phyloP scores from a whole-genome alignment of 106 monocot genomes.

The Acorus calamus region DNA sequence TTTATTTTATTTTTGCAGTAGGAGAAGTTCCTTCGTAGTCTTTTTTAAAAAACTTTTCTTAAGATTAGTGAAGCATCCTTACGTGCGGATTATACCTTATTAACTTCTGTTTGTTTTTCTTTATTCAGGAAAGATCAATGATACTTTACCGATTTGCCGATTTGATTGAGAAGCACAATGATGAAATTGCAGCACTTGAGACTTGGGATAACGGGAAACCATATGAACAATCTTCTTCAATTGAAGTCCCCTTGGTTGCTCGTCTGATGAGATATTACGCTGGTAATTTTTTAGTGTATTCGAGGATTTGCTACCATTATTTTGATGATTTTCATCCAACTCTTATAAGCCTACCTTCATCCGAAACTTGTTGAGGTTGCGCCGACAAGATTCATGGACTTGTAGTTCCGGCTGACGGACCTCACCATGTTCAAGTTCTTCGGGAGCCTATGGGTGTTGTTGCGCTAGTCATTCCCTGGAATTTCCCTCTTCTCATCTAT shows the following conservation, averaged over 20 bases:
- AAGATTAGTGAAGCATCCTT: not conserved
- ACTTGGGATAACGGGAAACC: slow-evolving; percentile 95
- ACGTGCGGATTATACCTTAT: not conserved
- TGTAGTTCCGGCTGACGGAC: slow-evolving; percentile 77
- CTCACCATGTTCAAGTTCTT: slow-evolving; percentile 85
- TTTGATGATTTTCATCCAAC: not conserved
- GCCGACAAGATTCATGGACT: slow-evolving; percentile 91
- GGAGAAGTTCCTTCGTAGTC: too few relatives aligned
- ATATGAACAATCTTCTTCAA: slow-evolving; percentile 52
- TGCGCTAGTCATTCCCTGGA: slow-evolving; percentile 91
- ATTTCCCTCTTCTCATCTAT: slow-evolving; percentile 85
- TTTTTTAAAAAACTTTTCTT: not conserved
- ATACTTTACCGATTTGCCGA: slow-evolving; percentile 59
- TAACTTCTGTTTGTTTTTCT: not conserved
- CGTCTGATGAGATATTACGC: slow-evolving; percentile 88
- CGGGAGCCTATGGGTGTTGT: slow-evolving; percentile 84
- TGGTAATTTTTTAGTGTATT: slow-evolving; percentile 21
- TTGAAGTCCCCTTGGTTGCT: slow-evolving; percentile 66
- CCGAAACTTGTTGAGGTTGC: slow-evolving; percentile 42
- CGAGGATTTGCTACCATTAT: not conserved
- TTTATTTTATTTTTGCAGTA: too few relatives aligned
- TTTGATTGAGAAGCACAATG: slow-evolving; percentile 86
- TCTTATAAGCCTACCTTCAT: not conserved
- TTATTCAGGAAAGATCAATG: slow-evolving; percentile 64
- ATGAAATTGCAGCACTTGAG: slow-evolving; percentile 79